These are phyloP conservation scores for Zopfia rhizophila DNA, from an alignment of 2,329 filamentous ascomycete genomes.

Conservation along the genomic window DNA sequence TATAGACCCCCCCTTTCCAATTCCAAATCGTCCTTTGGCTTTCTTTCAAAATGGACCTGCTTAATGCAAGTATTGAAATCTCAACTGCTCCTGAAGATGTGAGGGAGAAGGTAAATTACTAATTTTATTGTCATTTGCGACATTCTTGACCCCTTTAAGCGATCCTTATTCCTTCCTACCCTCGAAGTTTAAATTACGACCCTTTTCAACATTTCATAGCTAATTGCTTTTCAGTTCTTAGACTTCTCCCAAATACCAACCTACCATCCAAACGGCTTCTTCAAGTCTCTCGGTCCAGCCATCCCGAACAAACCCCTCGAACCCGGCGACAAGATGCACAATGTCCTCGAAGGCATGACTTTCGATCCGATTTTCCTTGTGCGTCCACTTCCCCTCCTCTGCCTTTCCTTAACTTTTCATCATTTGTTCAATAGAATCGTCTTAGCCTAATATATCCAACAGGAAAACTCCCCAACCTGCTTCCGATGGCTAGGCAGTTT, in stretches of 20 bases:
- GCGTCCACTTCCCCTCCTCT: not conserved
- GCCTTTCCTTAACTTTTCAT: not conserved
- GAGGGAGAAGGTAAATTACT: slow-evolving; percentile 26
- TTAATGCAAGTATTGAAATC: slow-evolving; percentile 26
- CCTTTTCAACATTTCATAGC: not conserved
- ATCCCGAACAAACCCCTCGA: slow-evolving; percentile 15
- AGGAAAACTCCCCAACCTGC: not conserved
- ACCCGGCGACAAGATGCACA: slow-evolving; percentile 23
- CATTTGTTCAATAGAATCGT: slow-evolving; percentile 1
- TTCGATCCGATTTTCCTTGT: slow-evolving; percentile 21
- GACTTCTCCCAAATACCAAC: slow-evolving; percentile 21
- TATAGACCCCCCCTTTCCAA: no score
- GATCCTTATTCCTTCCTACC: not conserved
- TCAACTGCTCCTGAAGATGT: slow-evolving; percentile 23
- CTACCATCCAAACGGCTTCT: slow-evolving; percentile 24
- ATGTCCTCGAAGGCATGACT: slow-evolving; percentile 14
- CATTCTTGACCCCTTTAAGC: no score
- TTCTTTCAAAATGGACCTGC: not conserved
- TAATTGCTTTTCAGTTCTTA: slow-evolving; percentile 16
- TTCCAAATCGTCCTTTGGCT: no score
- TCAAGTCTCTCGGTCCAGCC: slow-evolving; percentile 27
- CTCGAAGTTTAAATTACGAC: no score
- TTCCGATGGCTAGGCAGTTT: slow-evolving; percentile 29
- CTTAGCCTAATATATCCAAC: no score
- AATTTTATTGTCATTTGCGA: no score